These are phyloP conservation scores for Phragmites australis DNA, from an alignment of 176 grass and related monocot genomes.

Conservation along the genomic window DNA sequence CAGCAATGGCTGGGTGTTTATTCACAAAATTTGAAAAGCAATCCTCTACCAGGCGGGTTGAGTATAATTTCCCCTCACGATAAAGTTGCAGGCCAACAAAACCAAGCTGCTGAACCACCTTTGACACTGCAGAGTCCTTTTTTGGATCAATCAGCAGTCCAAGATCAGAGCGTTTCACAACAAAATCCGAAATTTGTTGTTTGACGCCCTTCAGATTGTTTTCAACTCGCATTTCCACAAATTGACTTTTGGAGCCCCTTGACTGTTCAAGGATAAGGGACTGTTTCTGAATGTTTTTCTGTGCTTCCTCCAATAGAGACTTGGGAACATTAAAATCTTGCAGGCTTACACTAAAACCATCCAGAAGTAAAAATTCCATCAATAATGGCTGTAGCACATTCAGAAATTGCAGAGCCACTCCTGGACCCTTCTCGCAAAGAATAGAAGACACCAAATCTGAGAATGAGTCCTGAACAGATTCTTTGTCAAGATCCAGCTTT, in stretches of 20 bases:
- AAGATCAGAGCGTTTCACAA: conserved; percentile 56
- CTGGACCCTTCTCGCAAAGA: conserved; percentile 57
- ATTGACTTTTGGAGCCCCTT: conserved; percentile 54
- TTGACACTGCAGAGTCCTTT: conserved; percentile 60
- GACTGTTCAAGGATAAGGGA: conserved; percentile 56
- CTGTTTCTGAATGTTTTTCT: conserved; percentile 53
- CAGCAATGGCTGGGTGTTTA: conserved; percentile 46
- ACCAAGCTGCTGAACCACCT: conserved; percentile 86
- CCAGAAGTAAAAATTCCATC: conserved; percentile 78
- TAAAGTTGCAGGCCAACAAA: conserved; percentile 89
- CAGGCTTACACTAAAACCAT: conserved; percentile 85
- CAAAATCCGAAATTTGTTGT: conserved; percentile 60
- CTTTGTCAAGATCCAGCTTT: conserved; percentile 63
- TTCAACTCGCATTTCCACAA: conserved; percentile 63
- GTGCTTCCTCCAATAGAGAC: conserved; percentile 49
- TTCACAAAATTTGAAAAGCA: conserved; percentile 74
- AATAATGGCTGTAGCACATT: conserved; percentile 78
- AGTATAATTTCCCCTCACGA: conserved; percentile 75
- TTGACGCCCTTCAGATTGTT: conserved; percentile 64
- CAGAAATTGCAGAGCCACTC: conserved; percentile 67
- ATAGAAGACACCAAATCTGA: conserved; percentile 62
- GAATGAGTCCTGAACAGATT: conserved; percentile 58
- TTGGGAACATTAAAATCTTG: conserved; percentile 76
- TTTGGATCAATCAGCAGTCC: conserved; percentile 70
- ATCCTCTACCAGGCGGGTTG: conserved; percentile 73